A percentile compares a stretch with the other conserved stretches of the same genome.
Conservation (phyloP, 1,284 basidiomycete species). For the Xanthoconium separans region DNA sequence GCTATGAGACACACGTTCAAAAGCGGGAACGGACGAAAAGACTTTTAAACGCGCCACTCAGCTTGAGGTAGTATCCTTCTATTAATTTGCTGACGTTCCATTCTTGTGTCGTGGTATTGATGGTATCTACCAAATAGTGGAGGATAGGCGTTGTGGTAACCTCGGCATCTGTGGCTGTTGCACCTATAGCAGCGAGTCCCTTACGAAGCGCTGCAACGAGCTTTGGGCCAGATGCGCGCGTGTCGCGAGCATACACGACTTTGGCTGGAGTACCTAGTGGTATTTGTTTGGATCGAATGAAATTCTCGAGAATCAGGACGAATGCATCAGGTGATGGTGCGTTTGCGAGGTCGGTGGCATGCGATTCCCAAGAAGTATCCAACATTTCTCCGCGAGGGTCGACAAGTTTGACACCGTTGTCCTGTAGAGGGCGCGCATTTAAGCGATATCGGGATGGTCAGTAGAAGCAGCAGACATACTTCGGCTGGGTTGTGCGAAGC, state of each 20-base stretch:
- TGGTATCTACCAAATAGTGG: constrained; percentile 91
- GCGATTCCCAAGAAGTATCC: constrained; percentile 89
- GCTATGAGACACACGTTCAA: constrained; percentile 1
- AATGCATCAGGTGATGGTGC: constrained; percentile 75
- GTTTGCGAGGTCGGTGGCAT: constrained; percentile 91
- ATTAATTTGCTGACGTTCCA: constrained; percentile 83
- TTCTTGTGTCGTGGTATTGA: constrained; percentile 81
- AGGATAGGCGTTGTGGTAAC: constrained; percentile 94
- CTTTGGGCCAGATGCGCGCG: constrained; percentile 83
- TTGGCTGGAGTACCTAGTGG: constrained; percentile 76
- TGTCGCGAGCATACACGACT: constrained; percentile 92
- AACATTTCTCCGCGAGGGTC: constrained; percentile 99
- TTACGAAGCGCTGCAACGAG: constrained; percentile 85
- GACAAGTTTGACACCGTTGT: constrained; percentile 98
- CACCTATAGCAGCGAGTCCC: constrained; percentile 74
- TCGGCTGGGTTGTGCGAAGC: constrained; percentile 98
- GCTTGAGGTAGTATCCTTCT: constrained; percentile 86
- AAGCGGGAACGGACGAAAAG: constrained; percentile 65
- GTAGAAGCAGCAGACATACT: constrained; percentile 44
- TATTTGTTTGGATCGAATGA: constrained; percentile 73
- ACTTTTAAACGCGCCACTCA: constrained; percentile 83
- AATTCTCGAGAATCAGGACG: constrained; percentile 59
- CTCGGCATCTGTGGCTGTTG: constrained; percentile 69
- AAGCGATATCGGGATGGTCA: constrained; percentile 1
- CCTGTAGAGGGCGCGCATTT: constrained; percentile 49